A percentile compares a stretch with the other conserved stretches of the same genome.
Conservation (phyloP, 805 yeast genomes). For the Schizosaccharomyces japonicus region DNA sequence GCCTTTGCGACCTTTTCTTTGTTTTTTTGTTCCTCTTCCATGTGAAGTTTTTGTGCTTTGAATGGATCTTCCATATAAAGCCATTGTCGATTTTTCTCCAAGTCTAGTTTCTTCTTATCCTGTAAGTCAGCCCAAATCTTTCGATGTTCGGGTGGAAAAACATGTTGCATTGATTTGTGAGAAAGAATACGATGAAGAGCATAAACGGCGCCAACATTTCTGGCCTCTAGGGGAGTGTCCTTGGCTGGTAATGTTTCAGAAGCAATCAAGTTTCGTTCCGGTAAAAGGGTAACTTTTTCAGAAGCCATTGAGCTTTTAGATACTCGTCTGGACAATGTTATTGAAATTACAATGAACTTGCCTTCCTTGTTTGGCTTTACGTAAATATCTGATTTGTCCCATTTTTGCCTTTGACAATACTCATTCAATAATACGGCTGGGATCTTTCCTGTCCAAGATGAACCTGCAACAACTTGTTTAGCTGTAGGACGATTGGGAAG, state of each 20-base stretch:
- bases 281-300: slow-evolving; percentile 30
- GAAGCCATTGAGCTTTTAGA: slow-evolving; percentile 50
- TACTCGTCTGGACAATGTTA: slow-evolving; percentile 37
- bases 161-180: slow-evolving; percentile 64
- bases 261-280: slow-evolving; percentile 15
- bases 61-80: slow-evolving; percentile 59
- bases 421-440: slow-evolving; percentile 75
- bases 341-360: slow-evolving; percentile 33
- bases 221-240: slow-evolving; percentile 67
- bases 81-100: slow-evolving; percentile 26
- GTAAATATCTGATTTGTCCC: slow-evolving; percentile 70
- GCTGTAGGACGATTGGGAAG: slow-evolving; percentile 2
- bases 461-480: not conserved
- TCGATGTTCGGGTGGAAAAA: slow-evolving; percentile 62
- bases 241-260: slow-evolving; percentile 33
- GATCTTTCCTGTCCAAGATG: slow-evolving; percentile 81
- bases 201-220: slow-evolving; percentile 75
- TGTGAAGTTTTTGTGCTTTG: slow-evolving; percentile 30
- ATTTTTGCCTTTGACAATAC: slow-evolving; percentile 62
- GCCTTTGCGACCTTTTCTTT: slow-evolving; percentile 31
- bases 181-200: slow-evolving; percentile 57
- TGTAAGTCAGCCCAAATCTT: slow-evolving; percentile 58
- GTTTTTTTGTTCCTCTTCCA: too few species aligned
- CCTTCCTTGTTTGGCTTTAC: slow-evolving; percentile 18
- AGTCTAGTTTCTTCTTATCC: slow-evolving; percentile 27